Evolutionary conservation across 345 rosid genomes (phyloP), one percentile per base, ranked within the genome.

Genomic region (Cardamine resedifolia): DNA sequence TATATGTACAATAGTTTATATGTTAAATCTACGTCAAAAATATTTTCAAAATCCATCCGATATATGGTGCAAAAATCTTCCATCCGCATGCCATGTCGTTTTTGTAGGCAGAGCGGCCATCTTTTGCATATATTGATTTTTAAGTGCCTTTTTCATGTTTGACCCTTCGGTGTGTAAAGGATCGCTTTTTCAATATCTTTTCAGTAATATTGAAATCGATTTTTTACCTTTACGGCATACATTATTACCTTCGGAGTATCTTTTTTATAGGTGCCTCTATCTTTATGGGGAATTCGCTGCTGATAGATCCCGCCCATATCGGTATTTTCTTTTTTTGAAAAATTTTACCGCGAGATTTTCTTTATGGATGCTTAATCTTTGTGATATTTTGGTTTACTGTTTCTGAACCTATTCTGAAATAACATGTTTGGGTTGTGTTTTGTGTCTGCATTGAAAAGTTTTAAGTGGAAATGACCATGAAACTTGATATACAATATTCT

Each of bases 61-160:
- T 31, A 45, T 0, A 15, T n/a, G 15, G 70, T 68, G 79, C 75
- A 64, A 70, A 70, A 77, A 76, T 70, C 75, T 77, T 77, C 76
- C 76, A 77, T 70, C 76, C 80, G 72, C 66, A 64, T 70, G 80
- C 10, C 71, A 62, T 44, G 71, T 63, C 71, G n/a, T 48, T 69
- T 58, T 44, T 27, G 75, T 76, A 69, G 76, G 67, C 80, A 70
- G 66, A 39, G 76, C 23, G 80, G 80, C 80, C 80, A 76, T 76
- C 75, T 76, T 70, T 70, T 70, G 80, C 80, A 48, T 9, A 76
- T 12, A 76, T 28, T 48, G 14, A 76, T 1, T 7, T 64, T 57
- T 11, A 33, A 39, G 27, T 64, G 76, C 76, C 76, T 63, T 34
- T 11, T 10, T 33, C 51, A 58, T 18, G 27, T 33, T 69, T 45